These are phyloP conservation scores for Chrysosporium keratinophilum DNA, from an alignment of 2,329 filamentous ascomycete genomes.

Conservation along the genomic window DNA sequence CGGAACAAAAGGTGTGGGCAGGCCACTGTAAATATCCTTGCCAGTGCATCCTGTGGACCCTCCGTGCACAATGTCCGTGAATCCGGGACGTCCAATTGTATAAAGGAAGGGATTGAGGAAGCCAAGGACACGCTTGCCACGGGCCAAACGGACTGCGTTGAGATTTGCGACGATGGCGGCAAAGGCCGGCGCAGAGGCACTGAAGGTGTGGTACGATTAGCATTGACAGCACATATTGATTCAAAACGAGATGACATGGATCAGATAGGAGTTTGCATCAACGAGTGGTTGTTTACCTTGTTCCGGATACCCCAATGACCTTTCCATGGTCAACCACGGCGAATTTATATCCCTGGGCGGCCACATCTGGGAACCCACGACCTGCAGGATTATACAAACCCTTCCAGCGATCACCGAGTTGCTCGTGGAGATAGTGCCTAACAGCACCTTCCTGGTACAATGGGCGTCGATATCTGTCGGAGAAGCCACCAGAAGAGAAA, in stretches of 20 bases:
- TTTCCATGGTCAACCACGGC: conserved; percentile 33
- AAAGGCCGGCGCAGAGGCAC: conserved; percentile 52
- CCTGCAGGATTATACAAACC: conserved; percentile 44
- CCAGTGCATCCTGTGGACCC: conserved; percentile 19
- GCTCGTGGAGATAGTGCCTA: conserved; percentile 31
- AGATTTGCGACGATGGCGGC: conserved; percentile 54
- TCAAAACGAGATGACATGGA: neutral
- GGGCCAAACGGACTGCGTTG: conserved; percentile 51
- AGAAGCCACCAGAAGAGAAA: conserved; percentile 41
- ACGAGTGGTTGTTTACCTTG: conserved; percentile 19
- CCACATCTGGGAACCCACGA: conserved; percentile 52
- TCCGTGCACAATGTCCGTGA: conserved; percentile 42
- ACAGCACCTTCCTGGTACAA: conserved; percentile 41
- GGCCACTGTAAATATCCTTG: conserved; percentile 13
- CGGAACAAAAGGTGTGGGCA: conserved; percentile 25
- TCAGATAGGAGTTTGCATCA: neutral
- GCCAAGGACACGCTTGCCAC: conserved; percentile 44
- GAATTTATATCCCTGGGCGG: conserved; percentile 44
- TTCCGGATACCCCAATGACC: conserved; percentile 37
- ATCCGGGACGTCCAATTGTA: conserved; percentile 32
- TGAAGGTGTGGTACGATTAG: conserved; percentile 13
- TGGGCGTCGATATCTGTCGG: conserved; percentile 40
- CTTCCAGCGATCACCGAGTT: conserved; percentile 34
- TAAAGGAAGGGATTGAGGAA: conserved; percentile 58
- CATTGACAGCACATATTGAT: neutral